phyloP scores from a whole-genome alignment of 2,329 filamentous ascomycete genomes.

The Lachnellula cervina region DNA sequence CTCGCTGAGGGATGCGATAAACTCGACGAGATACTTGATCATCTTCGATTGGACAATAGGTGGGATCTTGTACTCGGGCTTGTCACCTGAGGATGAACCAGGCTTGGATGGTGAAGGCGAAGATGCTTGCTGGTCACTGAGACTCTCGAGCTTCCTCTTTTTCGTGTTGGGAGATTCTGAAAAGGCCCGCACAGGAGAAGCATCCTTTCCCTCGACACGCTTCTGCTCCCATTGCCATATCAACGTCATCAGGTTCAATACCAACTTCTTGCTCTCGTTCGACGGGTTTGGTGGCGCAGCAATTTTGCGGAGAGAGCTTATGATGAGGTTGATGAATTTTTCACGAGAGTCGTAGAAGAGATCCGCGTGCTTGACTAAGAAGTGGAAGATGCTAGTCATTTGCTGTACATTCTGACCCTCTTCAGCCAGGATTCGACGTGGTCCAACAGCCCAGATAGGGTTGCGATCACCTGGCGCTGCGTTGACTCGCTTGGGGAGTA shows the following conservation, averaged over 20 bases:
- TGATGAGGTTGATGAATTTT: conserved; percentile 83
- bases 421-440: conserved; percentile 84
- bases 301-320: conserved; percentile 83
- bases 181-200: conserved; percentile 37
- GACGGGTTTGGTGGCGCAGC: conserved; percentile 78
- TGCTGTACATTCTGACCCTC: conserved; percentile 94
- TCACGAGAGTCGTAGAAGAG: conserved; percentile 94
- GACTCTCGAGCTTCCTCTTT: conserved; percentile 68
- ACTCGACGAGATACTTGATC: conserved; percentile 91
- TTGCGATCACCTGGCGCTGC: conserved; percentile 63
- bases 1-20: conserved; percentile 86
- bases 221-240: conserved; percentile 92
- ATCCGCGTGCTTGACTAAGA: conserved; percentile 85
- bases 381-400: conserved; percentile 95
- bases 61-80: conserved; percentile 64
- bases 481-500: conserved; percentile 78
- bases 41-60: conserved; percentile 67
- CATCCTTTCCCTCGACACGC: conserved; percentile 59
- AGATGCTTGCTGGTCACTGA: conserved; percentile 44
- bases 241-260: conserved; percentile 82
- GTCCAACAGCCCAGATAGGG: conserved; percentile 83
- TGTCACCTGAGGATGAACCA: conserved; percentile 40
- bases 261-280: conserved; percentile 86
- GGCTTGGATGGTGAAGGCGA: conserved; percentile 51
- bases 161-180: conserved; percentile 68